phyloP scores from a whole-genome alignment of 2,329 filamentous ascomycete genomes.

The Cladophialophora carrionii region DNA sequence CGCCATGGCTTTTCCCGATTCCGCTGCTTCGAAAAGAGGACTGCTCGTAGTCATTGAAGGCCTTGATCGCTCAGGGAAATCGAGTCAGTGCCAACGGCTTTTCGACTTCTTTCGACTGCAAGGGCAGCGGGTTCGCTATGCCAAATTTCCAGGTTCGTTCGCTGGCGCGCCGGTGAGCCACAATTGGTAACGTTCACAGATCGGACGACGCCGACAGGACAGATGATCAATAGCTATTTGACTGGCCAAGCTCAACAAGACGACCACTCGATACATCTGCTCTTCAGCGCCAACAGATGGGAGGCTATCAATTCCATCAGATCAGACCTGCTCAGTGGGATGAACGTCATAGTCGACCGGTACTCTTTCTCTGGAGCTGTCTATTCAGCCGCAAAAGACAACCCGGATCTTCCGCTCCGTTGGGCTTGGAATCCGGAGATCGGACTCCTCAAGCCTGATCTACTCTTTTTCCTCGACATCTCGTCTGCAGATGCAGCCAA shows the following conservation, averaged over 20 bases:
- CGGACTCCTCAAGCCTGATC: constrained; percentile 82
- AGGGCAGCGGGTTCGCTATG: constrained; percentile 59
- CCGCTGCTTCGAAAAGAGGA: constrained; percentile 49
- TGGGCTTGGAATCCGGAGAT: constrained; percentile 87
- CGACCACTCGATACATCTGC: constrained; percentile 85
- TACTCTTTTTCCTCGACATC: constrained; percentile 85
- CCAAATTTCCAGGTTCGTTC: constrained; percentile 69
- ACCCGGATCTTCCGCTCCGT: constrained; percentile 66
- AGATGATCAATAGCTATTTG: constrained; percentile 84
- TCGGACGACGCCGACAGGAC: constrained; percentile 78
- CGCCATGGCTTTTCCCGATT: background rate
- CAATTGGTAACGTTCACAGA: constrained; percentile 56
- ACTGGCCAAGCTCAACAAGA: constrained; percentile 72
- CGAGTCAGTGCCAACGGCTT: constrained; percentile 79
- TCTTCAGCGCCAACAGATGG: constrained; percentile 92
- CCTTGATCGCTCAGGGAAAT: constrained; percentile 87
- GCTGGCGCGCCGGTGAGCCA: background rate
- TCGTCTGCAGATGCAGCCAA: constrained; percentile 70
- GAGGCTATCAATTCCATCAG: constrained; percentile 59
- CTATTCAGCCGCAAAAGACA: constrained; percentile 86
- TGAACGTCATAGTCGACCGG: constrained; percentile 81
- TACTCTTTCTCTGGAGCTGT: constrained; percentile 96
- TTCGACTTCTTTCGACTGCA: constrained; percentile 56
- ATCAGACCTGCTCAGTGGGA: constrained; percentile 63
- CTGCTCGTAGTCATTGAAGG: constrained; percentile 84